Evolutionary conservation across 2,329 filamentous ascomycete genomes (phyloP).

Genomic region (Lachnellula willkommii): DNA sequence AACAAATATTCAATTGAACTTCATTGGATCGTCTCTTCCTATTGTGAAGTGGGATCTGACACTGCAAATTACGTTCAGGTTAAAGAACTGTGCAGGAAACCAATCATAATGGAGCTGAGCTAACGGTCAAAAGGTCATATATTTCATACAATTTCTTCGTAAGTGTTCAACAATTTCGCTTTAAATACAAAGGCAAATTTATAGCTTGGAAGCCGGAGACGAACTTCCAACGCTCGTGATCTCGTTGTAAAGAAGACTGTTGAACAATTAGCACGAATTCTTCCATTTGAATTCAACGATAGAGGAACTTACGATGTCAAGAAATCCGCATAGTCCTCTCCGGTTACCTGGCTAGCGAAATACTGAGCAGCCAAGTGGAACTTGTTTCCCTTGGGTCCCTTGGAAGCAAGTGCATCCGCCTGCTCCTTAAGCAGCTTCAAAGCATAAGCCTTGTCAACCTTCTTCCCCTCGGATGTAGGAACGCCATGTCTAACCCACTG

Average conservation of each 20-base stretch:
- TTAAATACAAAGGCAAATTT: constrained; percentile 2
- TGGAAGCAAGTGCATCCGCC: constrained; percentile 66
- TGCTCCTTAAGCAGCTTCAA: constrained; percentile 83
- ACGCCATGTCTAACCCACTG: constrained; percentile 80
- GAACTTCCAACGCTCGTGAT: constrained; percentile 64
- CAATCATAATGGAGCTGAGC: neutral
- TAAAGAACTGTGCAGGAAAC: neutral
- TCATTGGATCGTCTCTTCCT: neutral
- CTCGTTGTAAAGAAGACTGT: constrained; percentile 77
- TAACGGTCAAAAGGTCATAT: constrained; percentile 1
- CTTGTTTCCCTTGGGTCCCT: constrained; percentile 84
- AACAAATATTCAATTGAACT: too few species aligned
- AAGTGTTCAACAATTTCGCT: constrained; percentile 9
- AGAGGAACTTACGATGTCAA: constrained; percentile 64
- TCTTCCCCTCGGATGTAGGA: constrained; percentile 80
- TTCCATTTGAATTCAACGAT: neutral
- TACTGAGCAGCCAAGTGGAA: constrained; percentile 86
- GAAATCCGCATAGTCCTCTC: constrained; percentile 97
- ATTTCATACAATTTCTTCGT: constrained; percentile 13
- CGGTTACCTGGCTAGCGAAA: constrained; percentile 87
- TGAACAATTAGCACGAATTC: constrained; percentile 2
- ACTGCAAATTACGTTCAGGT: neutral
- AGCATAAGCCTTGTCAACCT: constrained; percentile 86
- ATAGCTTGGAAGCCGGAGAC: constrained; percentile 31
- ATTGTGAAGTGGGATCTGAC: neutral